A percentile compares a stretch with the other conserved stretches of the same genome.
These are phyloP conservation scores for Apostasia shenzhenica DNA, from an alignment of 106 monocot species.

Conservation along the genomic window DNA sequence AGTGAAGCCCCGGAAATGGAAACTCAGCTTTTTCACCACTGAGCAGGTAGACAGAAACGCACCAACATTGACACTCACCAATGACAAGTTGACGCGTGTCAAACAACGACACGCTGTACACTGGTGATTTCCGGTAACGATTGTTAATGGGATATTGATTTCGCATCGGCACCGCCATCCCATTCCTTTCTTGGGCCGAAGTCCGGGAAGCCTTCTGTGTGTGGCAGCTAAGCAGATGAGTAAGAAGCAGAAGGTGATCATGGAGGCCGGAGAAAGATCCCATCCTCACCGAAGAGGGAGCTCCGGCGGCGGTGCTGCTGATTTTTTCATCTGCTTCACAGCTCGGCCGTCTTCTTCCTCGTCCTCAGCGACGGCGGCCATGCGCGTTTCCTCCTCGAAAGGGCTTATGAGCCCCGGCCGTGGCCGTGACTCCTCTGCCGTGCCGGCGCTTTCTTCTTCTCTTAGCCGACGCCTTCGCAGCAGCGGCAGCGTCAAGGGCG, in stretches of 20 bases:
- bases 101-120: no score
- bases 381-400: constrained; percentile 39
- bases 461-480: constrained; percentile 63
- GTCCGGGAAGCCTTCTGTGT: not conserved
- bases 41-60: no score
- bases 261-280: constrained; percentile 6
- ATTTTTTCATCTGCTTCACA: constrained; percentile 91
- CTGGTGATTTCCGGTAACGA: no score
- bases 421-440: constrained; percentile 12
- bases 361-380: constrained; percentile 18
- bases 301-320: constrained; percentile 27
- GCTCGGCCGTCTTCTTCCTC: constrained; percentile 52
- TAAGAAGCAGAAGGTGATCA: constrained; percentile 3
- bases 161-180: no score
- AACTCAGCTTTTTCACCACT: no score
- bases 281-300: constrained; percentile 19
- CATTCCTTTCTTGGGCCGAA: no score
- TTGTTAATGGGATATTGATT: no score
- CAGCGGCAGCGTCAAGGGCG: constrained; percentile 78
- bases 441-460: constrained; percentile 55
- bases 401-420: constrained; percentile 59
- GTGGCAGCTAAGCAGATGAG: constrained; percentile 1
- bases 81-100: no score
- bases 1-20: no score
- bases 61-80: no score